Percentiles rank a stretch among this genome's conserved stretches.
These are phyloP conservation scores for Ganoderma meredithae DNA, from an alignment of 1,284 basidiomycete genomes.

Conservation along the genomic window DNA sequence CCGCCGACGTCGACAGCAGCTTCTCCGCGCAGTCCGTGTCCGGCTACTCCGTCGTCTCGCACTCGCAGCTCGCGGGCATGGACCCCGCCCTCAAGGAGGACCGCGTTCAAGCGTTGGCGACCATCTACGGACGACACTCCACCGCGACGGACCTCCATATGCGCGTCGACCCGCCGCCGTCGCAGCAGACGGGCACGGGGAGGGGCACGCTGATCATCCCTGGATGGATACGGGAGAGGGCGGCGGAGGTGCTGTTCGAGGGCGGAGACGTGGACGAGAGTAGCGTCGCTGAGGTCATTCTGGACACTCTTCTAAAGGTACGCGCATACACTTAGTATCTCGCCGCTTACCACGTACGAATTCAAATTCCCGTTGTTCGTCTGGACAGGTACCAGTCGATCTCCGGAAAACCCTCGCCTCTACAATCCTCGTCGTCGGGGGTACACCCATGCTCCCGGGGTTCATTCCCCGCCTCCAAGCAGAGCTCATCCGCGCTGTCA, in stretches of 20 bases:
- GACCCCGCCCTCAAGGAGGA: slow-evolving; percentile 50
- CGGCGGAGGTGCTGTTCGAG: slow-evolving; percentile 91
- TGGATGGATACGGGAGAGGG: slow-evolving; percentile 94
- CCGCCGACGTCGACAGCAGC: slow-evolving; percentile 56
- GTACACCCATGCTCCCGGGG: slow-evolving; percentile 91
- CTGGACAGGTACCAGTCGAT: slow-evolving; percentile 83
- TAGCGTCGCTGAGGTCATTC: slow-evolving; percentile 81
- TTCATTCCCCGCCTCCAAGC: slow-evolving; percentile 87
- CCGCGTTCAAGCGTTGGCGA: slow-evolving; percentile 68
- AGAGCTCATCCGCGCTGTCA: slow-evolving; percentile 73
- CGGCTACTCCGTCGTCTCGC: slow-evolving; percentile 63
- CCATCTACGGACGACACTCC: slow-evolving; percentile 75
- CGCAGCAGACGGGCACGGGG: slow-evolving; percentile 73
- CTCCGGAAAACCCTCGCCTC: slow-evolving; percentile 83
- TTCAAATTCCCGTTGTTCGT: neutral
- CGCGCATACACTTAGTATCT: slow-evolving; percentile 12
- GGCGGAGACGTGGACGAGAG: slow-evolving; percentile 87
- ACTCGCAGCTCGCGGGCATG: slow-evolving; percentile 41
- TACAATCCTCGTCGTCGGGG: slow-evolving; percentile 87
- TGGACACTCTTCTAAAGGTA: slow-evolving; percentile 83
- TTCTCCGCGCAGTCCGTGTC: slow-evolving; percentile 55
- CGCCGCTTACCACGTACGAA: neutral
- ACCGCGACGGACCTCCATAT: slow-evolving; percentile 76
- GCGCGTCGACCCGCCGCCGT: slow-evolving; percentile 66
- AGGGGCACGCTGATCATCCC: slow-evolving; percentile 87